Percentiles rank a stretch among this genome's conserved stretches.
These are phyloP conservation scores for Malassezia furfur DNA, from an alignment of 1,284 basidiomycete species.

Conservation along the genomic window DNA sequence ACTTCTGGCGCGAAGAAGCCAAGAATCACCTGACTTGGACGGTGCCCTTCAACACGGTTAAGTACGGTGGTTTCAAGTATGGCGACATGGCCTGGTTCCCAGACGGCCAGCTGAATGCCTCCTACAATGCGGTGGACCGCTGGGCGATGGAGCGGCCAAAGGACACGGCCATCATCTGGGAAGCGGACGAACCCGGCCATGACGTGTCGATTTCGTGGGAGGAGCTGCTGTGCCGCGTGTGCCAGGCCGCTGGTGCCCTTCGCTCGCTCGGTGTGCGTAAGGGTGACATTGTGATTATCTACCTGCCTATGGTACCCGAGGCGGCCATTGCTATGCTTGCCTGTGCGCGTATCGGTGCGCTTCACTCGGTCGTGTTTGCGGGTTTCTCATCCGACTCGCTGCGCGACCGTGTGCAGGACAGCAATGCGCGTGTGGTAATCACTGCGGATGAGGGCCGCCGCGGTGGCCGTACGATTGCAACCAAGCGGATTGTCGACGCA, in stretches of 20 bases:
- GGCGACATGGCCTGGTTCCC: conserved; percentile 89
- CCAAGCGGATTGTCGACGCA: conserved; percentile 84
- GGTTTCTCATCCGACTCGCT: conserved; percentile 96
- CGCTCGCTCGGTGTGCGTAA: conserved; percentile 83
- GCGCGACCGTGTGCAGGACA: conserved; percentile 84
- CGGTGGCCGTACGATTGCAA: conserved; percentile 89
- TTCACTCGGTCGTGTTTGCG: conserved; percentile 98
- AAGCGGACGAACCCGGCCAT: conserved; percentile 85
- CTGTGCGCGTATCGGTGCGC: conserved; percentile 89
- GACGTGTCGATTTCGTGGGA: conserved; percentile 66
- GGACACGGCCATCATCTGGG: conserved; percentile 93
- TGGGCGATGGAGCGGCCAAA: conserved; percentile 85
- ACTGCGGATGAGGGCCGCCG: conserved; percentile 90
- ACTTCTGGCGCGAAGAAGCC: conserved; percentile 51
- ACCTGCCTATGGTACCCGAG: conserved; percentile 55
- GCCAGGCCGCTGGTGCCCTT: conserved; percentile 80
- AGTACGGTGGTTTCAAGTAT: conserved; percentile 69
- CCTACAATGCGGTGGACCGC: conserved; percentile 96
- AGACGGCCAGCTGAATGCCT: conserved; percentile 55
- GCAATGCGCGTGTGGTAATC: conserved; percentile 78
- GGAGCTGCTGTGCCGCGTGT: conserved; percentile 73
- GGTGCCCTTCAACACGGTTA: conserved; percentile 77
- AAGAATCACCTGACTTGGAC: conserved; percentile 77
- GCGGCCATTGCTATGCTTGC: conserved; percentile 91
- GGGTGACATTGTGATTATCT: conserved; percentile 68